These are phyloP conservation scores for Thymus quinquecostatus DNA, from an alignment of 257 asterid genomes.

Conservation along the genomic window DNA sequence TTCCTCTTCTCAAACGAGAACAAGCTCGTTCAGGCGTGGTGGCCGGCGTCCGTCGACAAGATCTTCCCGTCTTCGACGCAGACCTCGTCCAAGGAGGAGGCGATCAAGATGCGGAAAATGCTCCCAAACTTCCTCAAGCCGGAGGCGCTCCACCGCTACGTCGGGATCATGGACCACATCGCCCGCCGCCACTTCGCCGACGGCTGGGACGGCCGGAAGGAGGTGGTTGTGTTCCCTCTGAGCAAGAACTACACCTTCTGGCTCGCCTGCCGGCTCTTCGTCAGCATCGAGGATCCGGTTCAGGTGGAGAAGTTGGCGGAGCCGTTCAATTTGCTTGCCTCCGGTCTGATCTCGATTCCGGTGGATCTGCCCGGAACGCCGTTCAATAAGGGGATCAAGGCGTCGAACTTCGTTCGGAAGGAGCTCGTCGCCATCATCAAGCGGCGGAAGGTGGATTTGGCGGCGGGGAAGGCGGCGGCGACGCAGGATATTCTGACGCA, in stretches of 20 bases:
- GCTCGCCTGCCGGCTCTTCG: conserved; percentile 38
- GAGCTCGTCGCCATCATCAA: conserved; percentile 36
- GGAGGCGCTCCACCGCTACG: conserved; percentile 43
- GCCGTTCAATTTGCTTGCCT: conserved; percentile 34
- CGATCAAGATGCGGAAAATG: conserved; percentile 40
- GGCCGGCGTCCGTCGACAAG: conserved; percentile 44
- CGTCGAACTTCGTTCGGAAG: conserved; percentile 37
- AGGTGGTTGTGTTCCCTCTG: conserved; percentile 38
- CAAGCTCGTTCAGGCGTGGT: conserved; percentile 45
- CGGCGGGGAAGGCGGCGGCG: conserved; percentile 37
- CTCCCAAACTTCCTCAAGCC: conserved; percentile 42
- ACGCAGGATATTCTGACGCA: conserved; percentile 47
- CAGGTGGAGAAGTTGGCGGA: conserved; percentile 29
- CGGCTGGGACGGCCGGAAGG: conserved; percentile 32
- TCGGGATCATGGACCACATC: conserved; percentile 44
- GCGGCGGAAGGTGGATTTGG: conserved; percentile 35
- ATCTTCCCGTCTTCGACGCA: conserved; percentile 40
- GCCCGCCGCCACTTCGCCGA: conserved; percentile 40
- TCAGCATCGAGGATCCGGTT: conserved; percentile 37
- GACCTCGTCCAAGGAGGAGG: conserved; percentile 41
- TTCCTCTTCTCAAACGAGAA: conserved; percentile 45
- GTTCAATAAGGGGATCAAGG: conserved; percentile 40
- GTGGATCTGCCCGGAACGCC: conserved; percentile 42
- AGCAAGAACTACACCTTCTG: conserved; percentile 41
- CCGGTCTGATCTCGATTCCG: conserved; percentile 43